Conservation (phyloP, 2,329 filamentous ascomycete species). For the Lecanicillium sp. region DNA sequence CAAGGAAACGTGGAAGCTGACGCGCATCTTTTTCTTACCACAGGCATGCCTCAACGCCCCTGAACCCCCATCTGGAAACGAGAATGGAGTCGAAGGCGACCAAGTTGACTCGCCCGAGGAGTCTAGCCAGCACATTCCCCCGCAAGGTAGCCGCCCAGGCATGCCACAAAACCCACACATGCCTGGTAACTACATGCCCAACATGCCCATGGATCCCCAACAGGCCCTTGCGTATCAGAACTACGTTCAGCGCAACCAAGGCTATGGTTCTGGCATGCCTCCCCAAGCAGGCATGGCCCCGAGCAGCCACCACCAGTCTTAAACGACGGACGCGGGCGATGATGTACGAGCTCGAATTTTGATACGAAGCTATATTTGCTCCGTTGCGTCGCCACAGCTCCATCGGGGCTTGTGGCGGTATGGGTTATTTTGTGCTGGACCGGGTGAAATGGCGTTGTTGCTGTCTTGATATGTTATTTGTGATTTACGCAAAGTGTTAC, state of each 20-base stretch:
- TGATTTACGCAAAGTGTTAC: slow-evolving; percentile 13
- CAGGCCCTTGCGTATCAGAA: slow-evolving; percentile 77
- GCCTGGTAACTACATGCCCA: slow-evolving; percentile 53
- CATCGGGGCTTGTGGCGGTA: slow-evolving; percentile 12
- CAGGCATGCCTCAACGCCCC: slow-evolving; percentile 95
- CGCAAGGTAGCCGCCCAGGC: slow-evolving; percentile 48
- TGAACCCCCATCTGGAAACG: slow-evolving; percentile 72
- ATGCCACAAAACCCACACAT: slow-evolving; percentile 59
- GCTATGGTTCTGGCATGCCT: slow-evolving; percentile 70
- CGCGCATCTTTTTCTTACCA: slow-evolving; percentile 14
- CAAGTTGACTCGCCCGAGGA: slow-evolving; percentile 90
- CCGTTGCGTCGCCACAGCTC: no score
- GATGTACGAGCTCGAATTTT: background rate
- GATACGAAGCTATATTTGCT: background rate
- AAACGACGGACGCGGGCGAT: slow-evolving; percentile 18
- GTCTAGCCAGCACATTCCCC: slow-evolving; percentile 68
- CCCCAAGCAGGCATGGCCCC: slow-evolving; percentile 71
- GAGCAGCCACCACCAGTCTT: slow-evolving; percentile 74
- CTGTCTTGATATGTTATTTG: slow-evolving; percentile 25
- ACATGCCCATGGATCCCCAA: slow-evolving; percentile 64
- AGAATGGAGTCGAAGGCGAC: slow-evolving; percentile 74
- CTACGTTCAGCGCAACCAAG: slow-evolving; percentile 65
- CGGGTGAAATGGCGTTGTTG: slow-evolving; percentile 35
- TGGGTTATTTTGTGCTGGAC: slow-evolving; percentile 28
- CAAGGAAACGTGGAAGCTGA: no score